A percentile compares a stretch with the other conserved stretches of the same genome.
Conservation (phyloP, 768 basidiomycete species). For the Phanerodontia chrysosporium region DNA sequence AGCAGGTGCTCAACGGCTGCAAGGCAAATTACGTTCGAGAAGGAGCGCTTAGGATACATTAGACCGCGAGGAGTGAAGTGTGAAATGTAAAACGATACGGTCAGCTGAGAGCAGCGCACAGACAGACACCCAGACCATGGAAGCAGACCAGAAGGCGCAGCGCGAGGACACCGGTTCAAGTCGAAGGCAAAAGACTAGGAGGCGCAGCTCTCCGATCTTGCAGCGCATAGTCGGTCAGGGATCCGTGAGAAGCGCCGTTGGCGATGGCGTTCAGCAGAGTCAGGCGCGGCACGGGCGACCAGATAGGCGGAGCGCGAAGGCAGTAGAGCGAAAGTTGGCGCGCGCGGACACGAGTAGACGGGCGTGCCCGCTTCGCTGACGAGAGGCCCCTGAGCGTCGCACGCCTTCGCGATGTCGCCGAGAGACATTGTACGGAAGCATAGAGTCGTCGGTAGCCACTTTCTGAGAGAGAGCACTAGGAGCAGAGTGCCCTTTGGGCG, state of each 20-base stretch:
- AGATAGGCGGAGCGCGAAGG: not conserved
- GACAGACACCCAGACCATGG: not conserved
- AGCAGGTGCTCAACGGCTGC: no score
- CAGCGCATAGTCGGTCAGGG: constrained; percentile 36
- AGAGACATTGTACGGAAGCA: not conserved
- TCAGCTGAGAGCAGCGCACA: not conserved
- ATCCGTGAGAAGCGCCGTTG: constrained; percentile 38
- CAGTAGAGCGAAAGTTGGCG: not conserved
- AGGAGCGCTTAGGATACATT: not conserved
- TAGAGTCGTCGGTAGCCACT: not conserved
- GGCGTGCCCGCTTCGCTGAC: not conserved
- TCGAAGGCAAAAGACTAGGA: no score
- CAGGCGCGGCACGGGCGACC: not conserved
- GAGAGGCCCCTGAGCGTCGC: not conserved
- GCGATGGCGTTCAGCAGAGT: not conserved
- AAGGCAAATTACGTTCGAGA: no score
- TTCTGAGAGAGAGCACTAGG: not conserved
- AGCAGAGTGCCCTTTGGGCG: not conserved
- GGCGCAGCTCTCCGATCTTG: not conserved
- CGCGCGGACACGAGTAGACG: not conserved
- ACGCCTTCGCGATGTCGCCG: not conserved
- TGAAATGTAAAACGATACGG: no score
- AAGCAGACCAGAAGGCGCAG: not conserved
- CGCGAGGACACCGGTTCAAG: not conserved
- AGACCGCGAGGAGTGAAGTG: no score